phyloP scores from a whole-genome alignment of 495 filamentous ascomycete species.

The Neurospora discreta region DNA sequence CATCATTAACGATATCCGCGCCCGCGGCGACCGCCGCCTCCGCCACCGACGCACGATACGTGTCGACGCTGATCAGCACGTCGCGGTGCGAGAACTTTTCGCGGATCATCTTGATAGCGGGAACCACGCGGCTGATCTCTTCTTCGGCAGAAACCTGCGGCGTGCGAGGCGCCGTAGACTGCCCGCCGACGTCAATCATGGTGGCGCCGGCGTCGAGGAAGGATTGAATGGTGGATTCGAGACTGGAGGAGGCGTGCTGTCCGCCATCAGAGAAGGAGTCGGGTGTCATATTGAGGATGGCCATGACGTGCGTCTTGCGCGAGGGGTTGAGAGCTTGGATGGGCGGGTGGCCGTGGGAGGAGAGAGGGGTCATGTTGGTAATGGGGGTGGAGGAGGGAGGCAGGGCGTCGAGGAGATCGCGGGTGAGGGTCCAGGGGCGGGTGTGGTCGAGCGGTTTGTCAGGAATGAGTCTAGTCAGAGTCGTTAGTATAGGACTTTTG shows the following conservation, averaged over 20 bases:
- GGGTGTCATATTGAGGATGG: constrained; percentile 88
- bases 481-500: neutral
- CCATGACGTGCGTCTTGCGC: constrained; percentile 75
- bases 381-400: constrained; percentile 39
- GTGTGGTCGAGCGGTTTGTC: constrained; percentile 38
- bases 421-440: constrained; percentile 39
- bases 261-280: constrained; percentile 97
- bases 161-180: constrained; percentile 75
- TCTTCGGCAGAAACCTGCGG: constrained; percentile 53
- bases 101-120: constrained; percentile 64
- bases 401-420: constrained; percentile 55
- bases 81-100: constrained; percentile 46
- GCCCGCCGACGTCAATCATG: constrained; percentile 87
- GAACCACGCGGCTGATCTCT: constrained; percentile 68
- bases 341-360: constrained; percentile 37
- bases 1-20: constrained; percentile 91
- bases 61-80: constrained; percentile 77
- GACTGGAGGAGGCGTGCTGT: constrained; percentile 29
- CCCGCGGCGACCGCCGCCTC: constrained; percentile 67
- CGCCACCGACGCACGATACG: constrained; percentile 82
- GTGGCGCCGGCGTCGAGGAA: constrained; percentile 60
- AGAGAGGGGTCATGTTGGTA: constrained; percentile 61
- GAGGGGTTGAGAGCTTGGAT: constrained; percentile 51
- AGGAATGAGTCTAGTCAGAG: constrained; percentile 47
- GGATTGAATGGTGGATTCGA: constrained; percentile 36